Evolutionary conservation across 179 eudicot species (phyloP).

Genomic region (Corrigiola litoralis): DNA sequence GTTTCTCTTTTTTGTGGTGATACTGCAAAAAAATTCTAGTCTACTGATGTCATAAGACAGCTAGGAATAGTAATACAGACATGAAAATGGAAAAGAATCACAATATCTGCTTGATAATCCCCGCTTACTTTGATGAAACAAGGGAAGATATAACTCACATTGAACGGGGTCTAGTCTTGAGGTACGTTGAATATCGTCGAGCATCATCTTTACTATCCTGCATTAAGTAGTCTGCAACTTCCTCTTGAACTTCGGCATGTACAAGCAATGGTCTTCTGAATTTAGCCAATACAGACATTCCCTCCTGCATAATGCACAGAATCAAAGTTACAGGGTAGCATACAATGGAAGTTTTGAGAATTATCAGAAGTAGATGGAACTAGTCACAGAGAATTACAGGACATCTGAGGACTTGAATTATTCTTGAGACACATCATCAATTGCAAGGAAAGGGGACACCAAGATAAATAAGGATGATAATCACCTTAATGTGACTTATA

Average conservation of each 20-base stretch:
- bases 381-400: background rate
- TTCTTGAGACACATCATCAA: background rate
- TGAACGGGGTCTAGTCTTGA: constrained; percentile 85
- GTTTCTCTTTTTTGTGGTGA: too few species aligned
- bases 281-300: constrained; percentile 68
- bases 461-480: background rate
- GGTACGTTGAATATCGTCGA: constrained; percentile 74
- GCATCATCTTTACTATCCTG: constrained; percentile 35
- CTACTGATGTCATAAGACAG: too few species aligned
- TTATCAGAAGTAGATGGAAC: background rate
- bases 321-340: background rate
- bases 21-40: too few species aligned
- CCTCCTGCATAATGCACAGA: constrained; percentile 52
- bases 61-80: too few species aligned
- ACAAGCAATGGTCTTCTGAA: constrained; percentile 89
- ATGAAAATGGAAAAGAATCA: too few species aligned
- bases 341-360: background rate
- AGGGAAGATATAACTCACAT: constrained; percentile 36
- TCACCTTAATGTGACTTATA: constrained; percentile 79
- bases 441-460: background rate
- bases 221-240: constrained; percentile 31
- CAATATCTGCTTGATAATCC: too few species aligned
- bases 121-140: background rate
- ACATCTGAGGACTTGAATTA: background rate
- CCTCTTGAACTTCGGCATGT: constrained; percentile 73